Base-by-base conservation (phyloP, 2,329 filamentous ascomycete genomes). In the Verticillium nonalfalfae region DNA sequence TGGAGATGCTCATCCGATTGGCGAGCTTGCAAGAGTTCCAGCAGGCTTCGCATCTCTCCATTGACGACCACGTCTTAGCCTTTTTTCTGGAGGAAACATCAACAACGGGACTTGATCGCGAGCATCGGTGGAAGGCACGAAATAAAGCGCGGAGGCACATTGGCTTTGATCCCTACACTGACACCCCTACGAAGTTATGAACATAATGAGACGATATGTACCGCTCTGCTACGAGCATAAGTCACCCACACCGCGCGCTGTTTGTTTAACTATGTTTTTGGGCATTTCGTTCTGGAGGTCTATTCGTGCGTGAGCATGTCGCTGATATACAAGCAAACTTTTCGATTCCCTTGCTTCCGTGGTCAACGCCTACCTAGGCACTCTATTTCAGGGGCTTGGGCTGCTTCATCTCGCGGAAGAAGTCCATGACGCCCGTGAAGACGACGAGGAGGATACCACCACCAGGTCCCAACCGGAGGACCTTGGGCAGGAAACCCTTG, bases 401-500 rank as follows among this genome's bases (percentile, higher is more conserved):
- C 33, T 73, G 70, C 62, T 73, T 70, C 70, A 80, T 85, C 69
- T 85, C 86, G 70, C 91, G 86, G 88, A 97, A 97, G 75, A 96
- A 96, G 74, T 97, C 93, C 86, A 92, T 92, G 62, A 93, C 88
- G 60, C 88, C 87, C n/a, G 90, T 93, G 79, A 90, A 95, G 58
- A 95, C 90, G 60, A 94, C 91, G 52, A 96, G 82, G 62, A 96
- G 80, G 69, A 96, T 90, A 76, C 82, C 83, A 68, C 83, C 83
- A 71, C 80, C 79, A 40, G 82, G 82, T 31, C 82, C 82, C 40
- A 85, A 77, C 78, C 76, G 75, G 56, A 77, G 72, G n/a, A 78
- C 95, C 85, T 99, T 99, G 68, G 95, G 95, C 65, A 95, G 72
- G 84, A 99, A 99, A 15, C 95, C 95, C 85, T 98, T 99, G 84